A percentile compares a stretch with the other conserved stretches of the same genome.
Evolutionary conservation across 805 yeast genomes (phyloP).

Genomic region (Scheffersomyces lignosus): DNA sequence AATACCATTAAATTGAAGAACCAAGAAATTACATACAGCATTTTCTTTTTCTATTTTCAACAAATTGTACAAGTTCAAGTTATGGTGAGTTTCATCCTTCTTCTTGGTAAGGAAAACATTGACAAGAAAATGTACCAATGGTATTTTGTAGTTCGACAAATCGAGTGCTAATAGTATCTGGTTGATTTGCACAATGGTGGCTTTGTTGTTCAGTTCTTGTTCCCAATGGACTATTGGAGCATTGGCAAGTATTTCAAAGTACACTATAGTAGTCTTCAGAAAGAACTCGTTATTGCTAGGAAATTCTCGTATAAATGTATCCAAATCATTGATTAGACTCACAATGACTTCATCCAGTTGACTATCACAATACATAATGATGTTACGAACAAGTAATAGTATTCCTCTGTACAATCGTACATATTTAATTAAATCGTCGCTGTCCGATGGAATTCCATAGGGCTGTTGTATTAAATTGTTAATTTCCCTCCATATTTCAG

Average conservation of each 20-base stretch:
- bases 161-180: background rate
- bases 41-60: conserved; percentile 3
- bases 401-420: conserved; percentile 47
- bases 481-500: background rate
- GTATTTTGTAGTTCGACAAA: too few relatives aligned
- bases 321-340: conserved; percentile 3
- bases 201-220: background rate
- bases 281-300: conserved; percentile 9
- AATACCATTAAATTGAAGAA: conserved; percentile 3
- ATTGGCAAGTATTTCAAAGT: conserved; percentile 26
- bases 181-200: conserved; percentile 1
- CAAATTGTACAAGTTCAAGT: conserved; percentile 4
- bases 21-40: conserved; percentile 4
- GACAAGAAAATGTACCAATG: background rate
- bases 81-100: conserved; percentile 6
- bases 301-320: conserved; percentile 6
- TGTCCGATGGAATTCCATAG: background rate
- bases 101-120: background rate
- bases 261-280: conserved; percentile 14
- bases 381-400: conserved; percentile 48
- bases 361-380: conserved; percentile 21
- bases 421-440: background rate
- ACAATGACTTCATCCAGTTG: conserved; percentile 2
- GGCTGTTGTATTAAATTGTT: background rate
- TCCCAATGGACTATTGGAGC: conserved; percentile 3